Conservation (phyloP, 371 early-diverging fungal genomes). For the Smittium culicis region DNA sequence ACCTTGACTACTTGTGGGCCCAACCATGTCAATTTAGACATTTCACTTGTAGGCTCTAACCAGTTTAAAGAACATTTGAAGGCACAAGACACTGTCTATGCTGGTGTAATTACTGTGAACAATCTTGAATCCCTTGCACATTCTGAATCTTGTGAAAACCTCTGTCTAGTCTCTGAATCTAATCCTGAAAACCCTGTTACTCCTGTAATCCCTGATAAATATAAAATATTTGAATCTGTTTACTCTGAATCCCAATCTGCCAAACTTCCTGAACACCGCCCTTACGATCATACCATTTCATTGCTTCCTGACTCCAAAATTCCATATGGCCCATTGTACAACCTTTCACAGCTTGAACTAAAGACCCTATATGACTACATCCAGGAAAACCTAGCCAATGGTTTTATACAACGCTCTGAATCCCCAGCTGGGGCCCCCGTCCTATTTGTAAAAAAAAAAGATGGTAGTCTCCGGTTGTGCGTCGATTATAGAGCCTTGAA, state of each 20-base stretch:
- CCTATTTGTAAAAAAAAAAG: slow-evolving; percentile 32
- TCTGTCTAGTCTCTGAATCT: neutral
- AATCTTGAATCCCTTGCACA: neutral
- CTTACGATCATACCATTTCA: neutral
- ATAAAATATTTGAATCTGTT: neutral
- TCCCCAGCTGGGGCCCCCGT: slow-evolving; percentile 41
- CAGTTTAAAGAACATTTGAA: neutral
- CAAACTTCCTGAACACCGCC: neutral
- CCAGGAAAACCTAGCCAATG: slow-evolving; percentile 8
- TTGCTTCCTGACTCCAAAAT: slow-evolving; percentile 1
- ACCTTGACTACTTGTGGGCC: neutral
- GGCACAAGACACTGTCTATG: slow-evolving; percentile 1
- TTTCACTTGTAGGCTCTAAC: neutral
- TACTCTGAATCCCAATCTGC: slow-evolving; percentile 1
- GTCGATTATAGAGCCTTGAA: slow-evolving; percentile 35
- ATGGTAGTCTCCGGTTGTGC: neutral
- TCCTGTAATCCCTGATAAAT: slow-evolving; percentile 1
- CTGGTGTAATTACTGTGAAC: neutral
- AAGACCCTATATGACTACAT: neutral
- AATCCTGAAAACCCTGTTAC: neutral
- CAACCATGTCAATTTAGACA: neutral
- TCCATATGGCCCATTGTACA: neutral
- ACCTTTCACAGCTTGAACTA: neutral
- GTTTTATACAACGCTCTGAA: slow-evolving; percentile 9
- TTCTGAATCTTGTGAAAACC: neutral